phyloP scores from a whole-genome alignment of 2,329 filamentous ascomycete genomes.

The Diaporthe amygdali region DNA sequence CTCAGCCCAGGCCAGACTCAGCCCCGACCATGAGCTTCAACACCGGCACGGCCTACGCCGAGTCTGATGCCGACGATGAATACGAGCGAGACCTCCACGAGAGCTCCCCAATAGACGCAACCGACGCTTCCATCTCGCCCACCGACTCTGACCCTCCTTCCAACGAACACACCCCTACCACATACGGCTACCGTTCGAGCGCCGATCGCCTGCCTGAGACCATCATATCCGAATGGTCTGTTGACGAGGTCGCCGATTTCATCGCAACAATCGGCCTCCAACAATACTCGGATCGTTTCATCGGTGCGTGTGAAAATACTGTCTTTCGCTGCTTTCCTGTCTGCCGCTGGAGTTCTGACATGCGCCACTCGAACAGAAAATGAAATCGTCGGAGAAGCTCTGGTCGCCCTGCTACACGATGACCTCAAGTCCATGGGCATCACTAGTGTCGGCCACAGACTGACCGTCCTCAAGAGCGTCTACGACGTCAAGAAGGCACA shows the following conservation, averaged over 20 bases:
- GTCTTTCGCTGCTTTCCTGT: neutral
- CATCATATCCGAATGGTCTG: slow-evolving; percentile 80
- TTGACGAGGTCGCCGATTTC: slow-evolving; percentile 90
- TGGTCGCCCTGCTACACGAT: slow-evolving; percentile 87
- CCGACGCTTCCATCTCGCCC: slow-evolving; percentile 71
- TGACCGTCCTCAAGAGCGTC: slow-evolving; percentile 94
- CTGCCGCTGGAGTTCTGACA: slow-evolving; percentile 28
- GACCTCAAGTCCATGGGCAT: slow-evolving; percentile 97
- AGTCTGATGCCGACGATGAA: slow-evolving; percentile 83
- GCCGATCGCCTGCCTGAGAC: slow-evolving; percentile 74
- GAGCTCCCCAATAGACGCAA: slow-evolving; percentile 68
- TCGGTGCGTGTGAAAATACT: slow-evolving; percentile 65
- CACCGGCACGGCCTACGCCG: slow-evolving; percentile 73
- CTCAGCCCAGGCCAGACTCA: neutral
- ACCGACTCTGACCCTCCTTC: slow-evolving; percentile 75
- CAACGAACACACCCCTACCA: slow-evolving; percentile 79
- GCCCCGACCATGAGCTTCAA: slow-evolving; percentile 61
- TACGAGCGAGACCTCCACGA: slow-evolving; percentile 76
- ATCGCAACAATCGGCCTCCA: slow-evolving; percentile 78
- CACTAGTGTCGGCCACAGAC: slow-evolving; percentile 86
- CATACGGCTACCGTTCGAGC: slow-evolving; percentile 70
- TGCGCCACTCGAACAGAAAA: slow-evolving; percentile 67
- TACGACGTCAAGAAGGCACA: slow-evolving; percentile 97
- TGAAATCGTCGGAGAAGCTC: slow-evolving; percentile 88
- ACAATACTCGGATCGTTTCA: slow-evolving; percentile 82